These are phyloP conservation scores for Saccharomycopsis sp. DNA, from an alignment of 805 yeast genomes.

Conservation along the genomic window DNA sequence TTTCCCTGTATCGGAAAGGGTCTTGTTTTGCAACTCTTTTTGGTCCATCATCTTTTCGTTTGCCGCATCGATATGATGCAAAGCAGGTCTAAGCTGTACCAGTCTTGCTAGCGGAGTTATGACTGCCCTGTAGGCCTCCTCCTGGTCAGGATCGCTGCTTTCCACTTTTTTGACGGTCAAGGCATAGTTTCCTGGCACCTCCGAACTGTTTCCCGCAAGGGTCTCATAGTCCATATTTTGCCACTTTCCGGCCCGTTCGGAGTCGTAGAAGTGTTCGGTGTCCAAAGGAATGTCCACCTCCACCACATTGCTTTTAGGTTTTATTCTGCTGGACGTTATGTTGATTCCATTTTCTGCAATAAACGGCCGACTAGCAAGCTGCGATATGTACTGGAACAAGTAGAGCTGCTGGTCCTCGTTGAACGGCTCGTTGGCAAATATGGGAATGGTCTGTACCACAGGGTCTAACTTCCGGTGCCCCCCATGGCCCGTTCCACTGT, in stretches of 20 bases:
- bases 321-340: slow-evolving; percentile 44
- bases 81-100: slow-evolving; percentile 75
- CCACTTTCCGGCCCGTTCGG: slow-evolving; percentile 59
- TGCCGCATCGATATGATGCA: slow-evolving; percentile 67
- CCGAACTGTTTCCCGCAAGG: slow-evolving; percentile 51
- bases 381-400: slow-evolving; percentile 57
- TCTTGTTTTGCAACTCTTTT: slow-evolving; percentile 37
- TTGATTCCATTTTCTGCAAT: slow-evolving; percentile 31
- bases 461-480: slow-evolving; percentile 42
- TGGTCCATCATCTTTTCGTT: slow-evolving; percentile 38
- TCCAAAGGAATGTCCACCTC: slow-evolving; percentile 76
- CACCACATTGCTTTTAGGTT: slow-evolving; percentile 53
- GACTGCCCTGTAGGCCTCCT: slow-evolving; percentile 43
- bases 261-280: slow-evolving; percentile 61
- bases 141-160: background rate
- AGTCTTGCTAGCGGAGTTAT: slow-evolving; percentile 59
- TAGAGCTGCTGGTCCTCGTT: slow-evolving; percentile 27
- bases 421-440: slow-evolving; percentile 33
- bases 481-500: slow-evolving; percentile 4
- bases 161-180: background rate
- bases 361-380: slow-evolving; percentile 39
- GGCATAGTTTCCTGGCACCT: background rate
- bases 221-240: slow-evolving; percentile 48
- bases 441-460: slow-evolving; percentile 53
- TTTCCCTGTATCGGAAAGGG: slow-evolving; percentile 22